These are phyloP conservation scores for Jaltomata sinuosa DNA, from an alignment of 257 asterid species.

Conservation along the genomic window DNA sequence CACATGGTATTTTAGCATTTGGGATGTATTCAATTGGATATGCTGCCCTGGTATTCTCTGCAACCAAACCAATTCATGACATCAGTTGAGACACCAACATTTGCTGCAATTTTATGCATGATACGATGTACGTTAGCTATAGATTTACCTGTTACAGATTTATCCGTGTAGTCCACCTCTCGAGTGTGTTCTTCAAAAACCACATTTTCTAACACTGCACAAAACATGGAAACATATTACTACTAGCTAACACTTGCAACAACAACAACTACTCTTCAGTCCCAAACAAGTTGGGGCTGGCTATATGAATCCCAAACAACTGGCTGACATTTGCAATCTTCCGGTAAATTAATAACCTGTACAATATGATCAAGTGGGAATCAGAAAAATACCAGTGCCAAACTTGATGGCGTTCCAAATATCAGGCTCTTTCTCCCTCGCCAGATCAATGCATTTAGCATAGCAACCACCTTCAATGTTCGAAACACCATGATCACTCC, in stretches of 20 bases:
- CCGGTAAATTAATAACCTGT: background rate
- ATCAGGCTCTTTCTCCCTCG: slow-evolving; percentile 89
- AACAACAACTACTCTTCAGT: background rate
- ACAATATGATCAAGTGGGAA: background rate
- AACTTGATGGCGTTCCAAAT: slow-evolving; percentile 95
- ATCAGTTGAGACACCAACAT: background rate
- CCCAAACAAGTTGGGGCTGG: too few species aligned
- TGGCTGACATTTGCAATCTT: background rate
- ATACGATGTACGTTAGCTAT: background rate
- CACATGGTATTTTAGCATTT: slow-evolving; percentile 82
- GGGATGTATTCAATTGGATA: slow-evolving; percentile 92
- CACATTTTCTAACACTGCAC: slow-evolving; percentile 75
- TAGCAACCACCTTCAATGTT: slow-evolving; percentile 97
- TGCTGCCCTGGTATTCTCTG: slow-evolving; percentile 94
- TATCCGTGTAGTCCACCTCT: slow-evolving; percentile 74
- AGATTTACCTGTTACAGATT: slow-evolving; percentile 76
- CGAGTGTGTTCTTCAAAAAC: slow-evolving; percentile 90
- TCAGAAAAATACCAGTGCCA: slow-evolving; percentile 52
- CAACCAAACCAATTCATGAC: background rate
- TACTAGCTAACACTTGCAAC: background rate
- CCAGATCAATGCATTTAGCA: slow-evolving; percentile 81
- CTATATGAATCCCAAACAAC: background rate
- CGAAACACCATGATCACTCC: slow-evolving; percentile 88
- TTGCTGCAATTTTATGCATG: background rate
- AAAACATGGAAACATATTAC: background rate